Percentiles rank a stretch among this genome's conserved stretches.
phyloP scores from a whole-genome alignment of 495 filamentous ascomycete genomes.

The Penicillium verhagenii region DNA sequence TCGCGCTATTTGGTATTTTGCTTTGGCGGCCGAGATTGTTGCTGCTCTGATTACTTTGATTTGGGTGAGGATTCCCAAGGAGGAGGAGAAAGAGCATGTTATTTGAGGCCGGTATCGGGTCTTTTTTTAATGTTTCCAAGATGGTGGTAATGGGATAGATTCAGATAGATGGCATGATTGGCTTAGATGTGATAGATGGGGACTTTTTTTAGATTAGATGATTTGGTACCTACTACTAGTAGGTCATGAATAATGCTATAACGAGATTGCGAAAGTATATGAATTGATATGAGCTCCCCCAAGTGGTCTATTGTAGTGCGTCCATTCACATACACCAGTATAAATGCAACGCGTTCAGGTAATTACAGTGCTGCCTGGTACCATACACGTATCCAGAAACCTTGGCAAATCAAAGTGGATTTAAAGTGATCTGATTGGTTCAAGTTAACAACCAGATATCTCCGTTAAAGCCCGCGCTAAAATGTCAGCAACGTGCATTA shows the following conservation, averaged over 20 bases:
- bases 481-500: slow-evolving; percentile 25
- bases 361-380: not conserved
- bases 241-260: not conserved
- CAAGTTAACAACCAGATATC: not conserved
- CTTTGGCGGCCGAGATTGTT: slow-evolving; percentile 32
- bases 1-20: slow-evolving; percentile 51
- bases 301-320: too few relatives aligned
- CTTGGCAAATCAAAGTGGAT: not conserved
- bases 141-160: not conserved
- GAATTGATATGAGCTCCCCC: too few relatives aligned
- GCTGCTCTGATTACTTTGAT: slow-evolving; percentile 42
- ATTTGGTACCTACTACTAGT: too few relatives aligned
- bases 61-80: slow-evolving; percentile 45
- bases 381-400: not conserved
- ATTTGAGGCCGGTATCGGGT: slow-evolving; percentile 17
- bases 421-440: not conserved
- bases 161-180: too few relatives aligned
- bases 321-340: too few relatives aligned
- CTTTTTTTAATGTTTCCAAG: too few relatives aligned
- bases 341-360: too few relatives aligned
- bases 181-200: too few relatives aligned
- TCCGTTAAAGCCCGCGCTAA: not conserved
- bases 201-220: not conserved
- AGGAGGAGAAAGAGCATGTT: slow-evolving; percentile 54
- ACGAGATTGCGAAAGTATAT: not conserved